Evolutionary conservation across 2,329 filamentous ascomycete species (phyloP), one percentile per base, ranked within the genome.

Genomic region (Pseudocercospora musae): DNA sequence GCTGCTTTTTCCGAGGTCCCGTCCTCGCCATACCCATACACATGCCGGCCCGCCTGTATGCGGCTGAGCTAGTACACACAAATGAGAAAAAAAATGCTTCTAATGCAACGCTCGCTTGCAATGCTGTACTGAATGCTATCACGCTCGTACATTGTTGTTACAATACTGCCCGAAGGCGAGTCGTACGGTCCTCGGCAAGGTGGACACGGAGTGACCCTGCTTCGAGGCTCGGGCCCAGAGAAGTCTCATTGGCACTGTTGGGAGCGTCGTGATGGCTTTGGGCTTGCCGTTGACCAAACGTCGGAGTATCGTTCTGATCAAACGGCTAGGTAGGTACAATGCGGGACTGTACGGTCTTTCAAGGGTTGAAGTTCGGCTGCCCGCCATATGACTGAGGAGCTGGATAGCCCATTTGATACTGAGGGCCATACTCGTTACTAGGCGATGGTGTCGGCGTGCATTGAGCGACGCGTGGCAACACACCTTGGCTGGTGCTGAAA

Each of bases 371-470:
- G 29, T 72, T 70, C 58, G 71, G 70, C 58, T 72, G 70, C 58
- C 69, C 64, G 55, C 71, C 64, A 55, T 72, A 66, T 48, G 63
- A 58, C 53, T 64, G 67, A 42, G 62, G 63, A 53, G 13, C 49
- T 29, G 27, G 58, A 57, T 50, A 65, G 50, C 50, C 48, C 27
- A 57, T 58, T 62, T 64, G 66, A 42, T 61, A 64, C 27, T 70
- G 65, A 37, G 69, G 68, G 31, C 60, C 61, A 23, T 72, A 69
- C 49, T 72, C 70, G 11, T 65, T 68, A 58, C 65, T 72, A 23
- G 71, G 66, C 33, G 74, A 74, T n/a, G 74, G 74, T 29, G 74
- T 76, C 10, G 73, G 70, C 10, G 66, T 69, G 62, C 69, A 72
- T 15, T 69, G 63, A 9, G 62, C 52, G 18, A 40, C 56, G 57